Base-by-base conservation (phyloP, 2,329 filamentous ascomycete genomes). In the Trichoderma oligosporum region DNA sequence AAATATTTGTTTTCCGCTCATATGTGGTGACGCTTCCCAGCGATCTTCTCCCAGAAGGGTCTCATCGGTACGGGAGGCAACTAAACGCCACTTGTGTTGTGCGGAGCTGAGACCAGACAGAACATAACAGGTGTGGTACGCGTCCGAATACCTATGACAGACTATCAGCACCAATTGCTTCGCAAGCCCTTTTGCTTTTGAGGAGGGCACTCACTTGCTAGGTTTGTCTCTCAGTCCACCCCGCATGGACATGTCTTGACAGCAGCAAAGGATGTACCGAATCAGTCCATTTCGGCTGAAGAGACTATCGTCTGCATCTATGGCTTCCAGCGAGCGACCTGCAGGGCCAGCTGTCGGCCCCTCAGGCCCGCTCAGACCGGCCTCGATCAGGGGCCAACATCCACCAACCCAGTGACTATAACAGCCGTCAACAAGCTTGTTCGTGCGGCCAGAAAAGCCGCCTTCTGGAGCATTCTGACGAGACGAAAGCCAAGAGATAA, bases 341-440 rank as follows among this genome's bases (percentile, higher is more conserved):
- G 61, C 62, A 54, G 64, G 61, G 59, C 58, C 60, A 66, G 66
- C 63, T 61, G 61, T 63, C 58, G 66, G 64, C 60, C 63, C 67
- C 66, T 64, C 73, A 56, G 78, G 76, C 25, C 81, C 82, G 63
- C 82, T 81, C 58, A 94, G 74, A 55, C 86, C 86, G 57, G 90
- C 89, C 76, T 97, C 88, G 64, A 97, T 79, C 62, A 99, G 75
- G 44, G 93, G 87, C 90, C 92, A 99, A 76, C 92, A 97, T 55
- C 88, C 89, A 55, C 94, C 94, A 31, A 96, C 88, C 94, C 94
- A 99, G 73, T 97, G 93, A 70, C 90, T 96, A 76, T 99, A 99
- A 75, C 94, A 99, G 44, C 93, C 94, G 72, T 99, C 94, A 29
- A 97, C 94, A 29, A 99, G 81, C 76, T 99, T 99, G 79, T 97